Evolutionary conservation across 1,284 basidiomycete species (phyloP), one percentile per base, ranked within the genome.

Genomic region (Lentinula novae-zelandiae): DNA sequence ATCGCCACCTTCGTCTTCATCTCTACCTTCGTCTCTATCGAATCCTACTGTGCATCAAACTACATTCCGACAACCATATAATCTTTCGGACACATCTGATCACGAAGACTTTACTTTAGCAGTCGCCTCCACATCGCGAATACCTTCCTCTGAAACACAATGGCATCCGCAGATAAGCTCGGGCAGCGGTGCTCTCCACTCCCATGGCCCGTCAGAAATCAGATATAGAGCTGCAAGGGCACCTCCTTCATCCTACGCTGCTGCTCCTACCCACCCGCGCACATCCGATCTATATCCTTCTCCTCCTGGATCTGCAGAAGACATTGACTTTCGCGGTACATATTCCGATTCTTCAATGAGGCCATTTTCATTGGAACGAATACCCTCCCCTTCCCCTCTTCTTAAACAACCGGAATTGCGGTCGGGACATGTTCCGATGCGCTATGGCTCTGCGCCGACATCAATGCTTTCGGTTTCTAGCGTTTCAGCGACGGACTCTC

Each of bases 201-300:
- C 34, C 10, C 51, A 17, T 53, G 34, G 34, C 7, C 9, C 15
- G n/a, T 15, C 34, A 17, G 51, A 53, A n/a, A 53, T 10, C 10
- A 17, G 12, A 0, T 5, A 3, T 12, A 53, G 17, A n/a, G 5
- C 13, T 12, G 6, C 17, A 2, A 38, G 36, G 34, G 34, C 34
- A 2, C 31, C 51, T 38, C 51, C 36, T 22, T 53, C 51, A 7
- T 53, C 51, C 8, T 53, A 34, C 22, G 22, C 22, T 20, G 4
- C 17, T 33, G 50, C 13, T 51, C 50, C 48, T 31, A 22, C 2
- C 27, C 12, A 9, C 9, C 17, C 50, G 50, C 39, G 12, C 22
- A 6, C 40, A 44, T 33, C 6, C 13, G 22, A 57, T 40, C 42
- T 31, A 48, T 57, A 57, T 57, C 55, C 55, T 48, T 49, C 55